phyloP scores from a whole-genome alignment of 2,329 filamentous ascomycete species.

The Curvularia hawaiiensis region DNA sequence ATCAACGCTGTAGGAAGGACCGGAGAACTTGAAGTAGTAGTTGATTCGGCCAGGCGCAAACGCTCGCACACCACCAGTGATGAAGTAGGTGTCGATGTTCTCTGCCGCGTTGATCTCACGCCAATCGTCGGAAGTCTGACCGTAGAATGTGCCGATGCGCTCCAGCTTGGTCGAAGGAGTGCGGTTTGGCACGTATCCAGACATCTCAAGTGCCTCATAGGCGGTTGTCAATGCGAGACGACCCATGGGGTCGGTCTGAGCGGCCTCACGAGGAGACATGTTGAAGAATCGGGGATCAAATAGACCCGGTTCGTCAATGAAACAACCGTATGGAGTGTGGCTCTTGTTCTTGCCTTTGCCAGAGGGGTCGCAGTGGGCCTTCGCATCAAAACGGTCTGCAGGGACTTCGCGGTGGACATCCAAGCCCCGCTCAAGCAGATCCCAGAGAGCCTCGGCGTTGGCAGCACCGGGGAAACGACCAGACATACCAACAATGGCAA shows the following conservation, averaged over 20 bases:
- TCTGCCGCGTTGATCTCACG: slow-evolving; percentile 75
- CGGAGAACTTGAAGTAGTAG: slow-evolving; percentile 78
- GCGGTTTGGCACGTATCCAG: slow-evolving; percentile 74
- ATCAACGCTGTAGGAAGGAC: slow-evolving; percentile 73
- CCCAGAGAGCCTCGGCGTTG: slow-evolving; percentile 74
- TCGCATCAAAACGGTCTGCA: slow-evolving; percentile 73
- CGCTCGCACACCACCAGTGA: slow-evolving; percentile 65
- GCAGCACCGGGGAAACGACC: slow-evolving; percentile 77
- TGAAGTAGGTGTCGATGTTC: slow-evolving; percentile 72
- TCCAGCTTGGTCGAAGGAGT: slow-evolving; percentile 69
- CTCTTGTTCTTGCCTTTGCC: slow-evolving; percentile 78
- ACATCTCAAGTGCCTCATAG: slow-evolving; percentile 82
- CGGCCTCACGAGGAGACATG: slow-evolving; percentile 81
- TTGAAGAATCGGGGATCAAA: slow-evolving; percentile 89
- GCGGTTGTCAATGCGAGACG: slow-evolving; percentile 76
- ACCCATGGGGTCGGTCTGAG: slow-evolving; percentile 82
- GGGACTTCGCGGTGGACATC: slow-evolving; percentile 74
- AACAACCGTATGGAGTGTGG: slow-evolving; percentile 77
- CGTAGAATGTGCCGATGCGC: slow-evolving; percentile 75
- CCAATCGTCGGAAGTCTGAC: slow-evolving; percentile 77
- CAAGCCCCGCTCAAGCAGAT: slow-evolving; percentile 73
- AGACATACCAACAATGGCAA: slow-evolving; percentile 85
- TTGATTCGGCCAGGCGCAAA: slow-evolving; percentile 70
- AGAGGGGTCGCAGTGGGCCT: slow-evolving; percentile 72
- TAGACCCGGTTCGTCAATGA: slow-evolving; percentile 74